These are phyloP conservation scores for Trichosporon sp. DNA, from an alignment of 1,284 basidiomycete genomes.

Conservation along the genomic window DNA sequence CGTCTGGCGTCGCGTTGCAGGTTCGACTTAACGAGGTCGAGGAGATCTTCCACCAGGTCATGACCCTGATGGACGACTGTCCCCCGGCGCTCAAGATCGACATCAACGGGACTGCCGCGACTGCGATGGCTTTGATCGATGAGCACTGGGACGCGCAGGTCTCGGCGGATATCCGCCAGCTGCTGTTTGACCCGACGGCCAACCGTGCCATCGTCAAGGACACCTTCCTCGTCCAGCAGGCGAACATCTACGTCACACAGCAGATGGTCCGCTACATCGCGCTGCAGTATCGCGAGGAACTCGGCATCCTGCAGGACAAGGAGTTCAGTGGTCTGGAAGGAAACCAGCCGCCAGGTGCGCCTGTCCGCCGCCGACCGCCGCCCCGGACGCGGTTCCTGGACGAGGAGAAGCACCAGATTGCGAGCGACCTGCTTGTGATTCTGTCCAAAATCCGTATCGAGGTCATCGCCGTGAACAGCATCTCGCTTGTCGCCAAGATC, in stretches of 20 bases:
- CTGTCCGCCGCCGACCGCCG: conserved; percentile 12
- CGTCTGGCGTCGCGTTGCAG: conserved; percentile 36
- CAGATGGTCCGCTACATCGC: conserved; percentile 85
- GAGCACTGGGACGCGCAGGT: conserved; percentile 48
- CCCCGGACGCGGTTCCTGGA: conserved; percentile 18
- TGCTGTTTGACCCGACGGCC: conserved; percentile 74
- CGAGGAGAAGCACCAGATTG: conserved; percentile 32
- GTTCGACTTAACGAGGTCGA: conserved; percentile 42
- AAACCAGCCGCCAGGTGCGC: conserved; percentile 58
- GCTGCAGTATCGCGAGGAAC: conserved; percentile 79
- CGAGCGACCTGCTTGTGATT: conserved; percentile 66
- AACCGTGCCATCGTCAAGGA: conserved; percentile 74
- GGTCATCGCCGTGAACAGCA: conserved; percentile 81
- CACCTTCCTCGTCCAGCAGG: conserved; percentile 81
- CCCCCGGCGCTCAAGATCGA: conserved; percentile 38
- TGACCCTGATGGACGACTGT: conserved; percentile 41
- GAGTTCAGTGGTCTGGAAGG: conserved; percentile 16
- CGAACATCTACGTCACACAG: conserved; percentile 80
- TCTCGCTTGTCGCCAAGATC: conserved; percentile 69
- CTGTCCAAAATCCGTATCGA: conserved; percentile 85
- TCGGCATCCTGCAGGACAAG: conserved; percentile 54
- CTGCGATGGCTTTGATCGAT: conserved; percentile 26
- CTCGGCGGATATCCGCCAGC: conserved; percentile 77
- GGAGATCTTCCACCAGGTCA: conserved; percentile 39
- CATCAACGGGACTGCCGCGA: conserved; percentile 14